Evolutionary conservation across 345 rosid species (phyloP), one percentile per base, ranked within the genome.

Genomic region (Alliaria petiolata): DNA sequence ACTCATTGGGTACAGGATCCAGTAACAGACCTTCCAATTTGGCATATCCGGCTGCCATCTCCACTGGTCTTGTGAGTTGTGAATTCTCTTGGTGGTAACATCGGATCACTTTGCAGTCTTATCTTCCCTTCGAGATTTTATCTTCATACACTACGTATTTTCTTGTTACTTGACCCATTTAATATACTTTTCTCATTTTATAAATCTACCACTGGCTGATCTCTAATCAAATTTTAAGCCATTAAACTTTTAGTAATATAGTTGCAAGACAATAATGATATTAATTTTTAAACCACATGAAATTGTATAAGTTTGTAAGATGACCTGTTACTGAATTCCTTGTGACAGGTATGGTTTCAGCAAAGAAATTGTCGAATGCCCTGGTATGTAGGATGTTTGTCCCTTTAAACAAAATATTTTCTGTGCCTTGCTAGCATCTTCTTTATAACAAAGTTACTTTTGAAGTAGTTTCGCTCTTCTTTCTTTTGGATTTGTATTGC

Each of bases 291-390:
- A 46, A 22, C 22, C 17, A 22, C 8, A 67, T 42, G 22, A 51
- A 40, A 31, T 40, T 13, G 47, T 39, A 25, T 34, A 67, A 39
- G 19, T 40, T 13, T 54, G 60, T 36, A 0, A n/a, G 31, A 3
- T 69, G 66, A 62, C 52, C 12, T 43, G 25, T 51, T 36, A 69
- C 64, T 5, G 61, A 34, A 43, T 42, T 73, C 20, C 80, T 31
- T 78, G 22, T 66, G 65, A 70, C 89, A 93, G 97, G 86, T 93
- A 90, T 77, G 96, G 98, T 8, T 93, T 93, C 72, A 93, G 93
- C 91, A 84, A 85, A 82, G 90, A 90, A 63, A 67, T 93, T 61
- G 98, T 93, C 44, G 98, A 93, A 77, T 85, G 87, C 67, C 97
- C 97, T 60, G 96, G 97, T 90, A 83, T 11, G 66, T 69, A 15